A percentile compares a stretch with the other conserved stretches of the same genome.
These are phyloP conservation scores for Moniliophthora roreri DNA, from an alignment of 1,284 basidiomycete species.

Conservation along the genomic window DNA sequence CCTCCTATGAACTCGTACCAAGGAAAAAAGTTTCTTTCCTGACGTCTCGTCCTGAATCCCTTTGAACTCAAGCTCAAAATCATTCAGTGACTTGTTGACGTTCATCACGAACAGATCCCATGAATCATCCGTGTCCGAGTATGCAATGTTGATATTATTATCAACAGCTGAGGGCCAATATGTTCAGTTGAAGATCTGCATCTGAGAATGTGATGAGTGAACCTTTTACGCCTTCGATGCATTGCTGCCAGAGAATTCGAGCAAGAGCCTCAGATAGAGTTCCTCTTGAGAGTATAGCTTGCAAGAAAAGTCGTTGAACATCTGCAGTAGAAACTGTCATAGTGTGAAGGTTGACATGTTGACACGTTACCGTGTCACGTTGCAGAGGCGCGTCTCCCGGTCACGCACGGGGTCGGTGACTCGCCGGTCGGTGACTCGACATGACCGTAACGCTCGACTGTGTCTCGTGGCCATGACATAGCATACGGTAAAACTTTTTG, in stretches of 20 bases:
- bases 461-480: too few species aligned
- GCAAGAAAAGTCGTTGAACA: constrained; percentile 73
- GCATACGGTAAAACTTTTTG: too few species aligned
- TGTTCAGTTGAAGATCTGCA: background rate
- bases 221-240: constrained; percentile 64
- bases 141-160: constrained; percentile 44
- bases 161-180: constrained; percentile 43
- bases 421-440: too few species aligned
- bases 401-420: too few species aligned
- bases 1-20: constrained; percentile 40
- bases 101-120: constrained; percentile 61
- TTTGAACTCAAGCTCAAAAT: constrained; percentile 71
- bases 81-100: constrained; percentile 62
- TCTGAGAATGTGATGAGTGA: too few species aligned
- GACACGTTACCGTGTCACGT: constrained; percentile 4
- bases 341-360: constrained; percentile 29
- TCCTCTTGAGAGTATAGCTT: constrained; percentile 71
- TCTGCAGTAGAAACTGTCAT: constrained; percentile 47
- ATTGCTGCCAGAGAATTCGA: constrained; percentile 64
- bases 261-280: constrained; percentile 63
- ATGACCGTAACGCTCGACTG: too few species aligned
- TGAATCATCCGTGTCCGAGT: constrained; percentile 40
- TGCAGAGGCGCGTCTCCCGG: too few species aligned
- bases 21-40: constrained; percentile 60
- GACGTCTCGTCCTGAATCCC: constrained; percentile 61